Percentiles rank a stretch among this genome's conserved stretches.
phyloP scores from a whole-genome alignment of 257 asterid species.

The Capsicum pubescens region DNA sequence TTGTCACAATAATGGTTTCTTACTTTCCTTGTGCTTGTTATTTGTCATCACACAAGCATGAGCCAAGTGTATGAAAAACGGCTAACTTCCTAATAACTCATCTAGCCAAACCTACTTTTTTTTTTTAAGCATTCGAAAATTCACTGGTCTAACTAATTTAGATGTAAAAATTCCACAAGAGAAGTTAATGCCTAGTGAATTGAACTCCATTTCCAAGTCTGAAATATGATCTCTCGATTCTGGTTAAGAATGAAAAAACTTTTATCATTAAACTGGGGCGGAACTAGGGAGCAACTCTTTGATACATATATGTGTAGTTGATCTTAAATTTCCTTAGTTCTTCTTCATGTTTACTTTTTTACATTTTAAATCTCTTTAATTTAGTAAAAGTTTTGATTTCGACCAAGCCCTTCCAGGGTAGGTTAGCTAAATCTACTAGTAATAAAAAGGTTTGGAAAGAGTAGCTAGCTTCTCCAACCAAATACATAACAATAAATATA shows the following conservation, averaged over 20 bases:
- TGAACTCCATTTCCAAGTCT: not conserved
- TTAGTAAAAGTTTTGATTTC: not conserved
- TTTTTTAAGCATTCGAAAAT: not conserved
- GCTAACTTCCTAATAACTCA: conserved; percentile 20
- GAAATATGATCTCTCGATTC: too few species aligned
- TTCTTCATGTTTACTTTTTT: not conserved
- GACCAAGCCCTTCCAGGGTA: not conserved
- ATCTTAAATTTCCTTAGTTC: not conserved
- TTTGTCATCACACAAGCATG: conserved; percentile 34
- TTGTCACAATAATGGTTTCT: conserved; percentile 22
- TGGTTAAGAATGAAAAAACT: not conserved
- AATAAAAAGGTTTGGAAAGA: not conserved
- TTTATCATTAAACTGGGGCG: not conserved
- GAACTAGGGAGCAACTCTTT: not conserved
- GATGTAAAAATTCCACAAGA: not conserved
- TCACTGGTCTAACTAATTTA: not conserved
- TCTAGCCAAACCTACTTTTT: not conserved
- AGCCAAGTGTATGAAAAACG: not conserved
- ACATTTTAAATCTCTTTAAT: not conserved
- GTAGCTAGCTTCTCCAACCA: conserved; percentile 24
- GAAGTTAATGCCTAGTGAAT: not conserved
- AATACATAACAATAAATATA: not conserved
- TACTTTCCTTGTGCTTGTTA: conserved; percentile 40
- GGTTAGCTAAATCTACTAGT: not conserved
- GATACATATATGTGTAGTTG: not conserved